Evolutionary conservation across 805 yeast genomes (phyloP).

Genomic region (Cyberlindnera nakhonratchasimensis): DNA sequence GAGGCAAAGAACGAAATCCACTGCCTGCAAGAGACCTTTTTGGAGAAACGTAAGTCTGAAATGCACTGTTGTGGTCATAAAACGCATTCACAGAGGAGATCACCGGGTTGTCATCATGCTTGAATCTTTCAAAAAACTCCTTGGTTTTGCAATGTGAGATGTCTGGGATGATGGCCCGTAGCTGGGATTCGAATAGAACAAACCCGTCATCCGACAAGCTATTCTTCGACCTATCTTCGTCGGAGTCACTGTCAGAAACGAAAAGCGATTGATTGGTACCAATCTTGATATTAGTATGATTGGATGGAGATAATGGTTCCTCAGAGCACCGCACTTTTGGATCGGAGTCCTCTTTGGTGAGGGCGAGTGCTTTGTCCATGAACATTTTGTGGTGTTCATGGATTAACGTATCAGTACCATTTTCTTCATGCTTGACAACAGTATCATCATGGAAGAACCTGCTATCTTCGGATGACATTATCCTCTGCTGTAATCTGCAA

Average conservation of each 20-base stretch:
- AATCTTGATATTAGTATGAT: not conserved
- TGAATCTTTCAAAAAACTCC: slow-evolving; percentile 29
- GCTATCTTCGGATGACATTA: slow-evolving; percentile 7
- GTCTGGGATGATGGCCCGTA: slow-evolving; percentile 35
- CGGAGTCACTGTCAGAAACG: slow-evolving; percentile 18
- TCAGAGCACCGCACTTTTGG: slow-evolving; percentile 4
- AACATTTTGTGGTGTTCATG: slow-evolving; percentile 6
- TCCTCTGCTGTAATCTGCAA: not conserved
- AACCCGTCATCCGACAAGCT: slow-evolving; percentile 24
- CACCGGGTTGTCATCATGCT: slow-evolving; percentile 28
- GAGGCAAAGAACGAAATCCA: not conserved
- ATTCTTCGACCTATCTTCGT: slow-evolving; percentile 16
- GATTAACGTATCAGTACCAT: not conserved
- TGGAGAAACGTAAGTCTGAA: slow-evolving; percentile 3
- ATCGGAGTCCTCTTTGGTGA: not conserved
- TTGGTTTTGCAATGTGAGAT: slow-evolving; percentile 25
- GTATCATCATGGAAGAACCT: slow-evolving; percentile 18
- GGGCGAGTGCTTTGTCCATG: not conserved
- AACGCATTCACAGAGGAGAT: slow-evolving; percentile 37
- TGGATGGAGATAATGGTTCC: not conserved
- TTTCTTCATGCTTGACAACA: not conserved
- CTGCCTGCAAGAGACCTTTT: not conserved
- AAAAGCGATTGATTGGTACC: slow-evolving; percentile 10
- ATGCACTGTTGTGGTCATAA: slow-evolving; percentile 9
- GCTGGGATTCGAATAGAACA: slow-evolving; percentile 30